Base-by-base conservation (phyloP, 495 filamentous ascomycete species). In the Aspergillus ellipticus region DNA sequence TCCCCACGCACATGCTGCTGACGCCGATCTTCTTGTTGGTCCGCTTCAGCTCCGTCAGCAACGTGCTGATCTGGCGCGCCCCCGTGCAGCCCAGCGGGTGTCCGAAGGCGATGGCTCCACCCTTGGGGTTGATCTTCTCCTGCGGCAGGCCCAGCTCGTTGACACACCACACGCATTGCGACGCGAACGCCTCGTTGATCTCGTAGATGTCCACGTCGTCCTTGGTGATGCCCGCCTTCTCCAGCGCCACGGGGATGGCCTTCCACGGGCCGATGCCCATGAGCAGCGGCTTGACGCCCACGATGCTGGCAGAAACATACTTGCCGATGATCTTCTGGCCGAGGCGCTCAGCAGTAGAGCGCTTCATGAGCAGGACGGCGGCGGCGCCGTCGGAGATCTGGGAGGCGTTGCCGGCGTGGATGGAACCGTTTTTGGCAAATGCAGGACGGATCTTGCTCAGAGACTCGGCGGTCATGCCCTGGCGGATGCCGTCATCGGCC, bases 181-280 rank as follows among this genome's bases (percentile, higher is more conserved):
- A 87, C 15, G 94, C 94, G 69, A 98, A 98, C 7, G 94, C 94
- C 83, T 98, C 94, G 80, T 98, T 98, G 81, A 98, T 97, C 84
- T 98, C 94, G 68, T 81, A 98, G 67, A 97, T 89, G 71, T 97
- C 95, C 33, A 98, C 90, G 58, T 97, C 94, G 45, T 93, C 88
- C 74, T 89, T 91, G 59, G 79, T 82, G 57, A 98, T 82, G 41
- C 91, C 89, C 3, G 92, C 88, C 68, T 94, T 92, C 71, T 86
- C 79, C 57, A 96, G 85, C 6, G 89, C 90, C 65, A 92, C 86
- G 55, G 94, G 94, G 69, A 98, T 97, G 28, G 94, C 92, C 70
- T 91, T 91, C 88, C 91, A 96, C 17, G 94, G 94, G 1, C 94
- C 94, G 53, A 96, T 76, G 61, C 94, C 94, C 94, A 98, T 98